A percentile compares a stretch with the other conserved stretches of the same genome.
Conservation (phyloP, 129 eudicot genomes). For the Sambucus nigra region DNA sequence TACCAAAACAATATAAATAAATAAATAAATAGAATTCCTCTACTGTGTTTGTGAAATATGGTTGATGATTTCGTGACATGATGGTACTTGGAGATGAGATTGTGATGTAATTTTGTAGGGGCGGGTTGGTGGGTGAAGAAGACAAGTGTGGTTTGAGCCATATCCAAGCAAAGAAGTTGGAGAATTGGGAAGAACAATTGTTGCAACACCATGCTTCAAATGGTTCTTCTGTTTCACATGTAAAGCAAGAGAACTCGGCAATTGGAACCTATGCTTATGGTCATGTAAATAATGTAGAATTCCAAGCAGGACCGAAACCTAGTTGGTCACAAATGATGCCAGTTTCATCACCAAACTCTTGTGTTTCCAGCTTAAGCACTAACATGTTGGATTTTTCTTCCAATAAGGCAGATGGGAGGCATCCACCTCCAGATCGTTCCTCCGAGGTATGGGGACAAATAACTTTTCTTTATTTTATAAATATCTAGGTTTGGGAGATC, state of each 20-base stretch:
- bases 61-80: too few relatives aligned
- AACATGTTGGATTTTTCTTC: constrained; percentile 64
- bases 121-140: constrained; percentile 48
- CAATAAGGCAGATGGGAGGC: constrained; percentile 39
- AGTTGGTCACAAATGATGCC: constrained; percentile 50
- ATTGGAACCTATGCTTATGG: constrained; percentile 16
- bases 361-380: constrained; percentile 54
- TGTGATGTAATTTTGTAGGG: constrained; percentile 19
- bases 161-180: constrained; percentile 45
- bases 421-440: constrained; percentile 62
- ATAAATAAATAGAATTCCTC: too few relatives aligned
- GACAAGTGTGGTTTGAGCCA: constrained; percentile 26
- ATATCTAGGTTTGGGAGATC: background rate
- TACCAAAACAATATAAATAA: too few relatives aligned
- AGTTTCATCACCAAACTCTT: constrained; percentile 68
- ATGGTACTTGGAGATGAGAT: too few relatives aligned
- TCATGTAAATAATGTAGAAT: constrained; percentile 11
- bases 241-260: constrained; percentile 46
- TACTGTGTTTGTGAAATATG: too few relatives aligned
- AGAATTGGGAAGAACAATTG: constrained; percentile 59
- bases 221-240: constrained; percentile 17
- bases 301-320: constrained; percentile 26
- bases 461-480: background rate
- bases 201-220: constrained; percentile 21
- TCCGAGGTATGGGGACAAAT: constrained; percentile 41